Conservation (phyloP, 73 alveolate species). For the Paramecium caudatum region DNA sequence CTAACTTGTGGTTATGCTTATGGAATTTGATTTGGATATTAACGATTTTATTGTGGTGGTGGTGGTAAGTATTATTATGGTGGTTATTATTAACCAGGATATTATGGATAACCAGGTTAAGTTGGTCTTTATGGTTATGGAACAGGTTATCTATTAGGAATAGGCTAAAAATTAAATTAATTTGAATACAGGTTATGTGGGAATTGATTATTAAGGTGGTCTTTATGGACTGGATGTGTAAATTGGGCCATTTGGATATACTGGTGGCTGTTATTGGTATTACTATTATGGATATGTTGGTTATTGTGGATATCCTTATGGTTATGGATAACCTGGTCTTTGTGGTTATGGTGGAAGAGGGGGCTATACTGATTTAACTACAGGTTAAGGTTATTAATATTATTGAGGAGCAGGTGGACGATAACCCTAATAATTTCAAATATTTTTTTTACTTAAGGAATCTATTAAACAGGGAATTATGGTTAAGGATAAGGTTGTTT, state of each 20-base stretch:
- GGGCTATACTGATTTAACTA: no score
- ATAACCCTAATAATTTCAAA: conserved; percentile 46
- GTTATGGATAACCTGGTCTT: neutral
- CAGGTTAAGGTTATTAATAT: neutral
- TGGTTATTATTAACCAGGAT: neutral
- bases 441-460: neutral
- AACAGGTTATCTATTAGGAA: neutral
- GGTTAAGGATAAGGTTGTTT: neutral
- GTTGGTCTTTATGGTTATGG: neutral
- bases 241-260: no score
- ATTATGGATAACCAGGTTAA: no score
- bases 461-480: neutral
- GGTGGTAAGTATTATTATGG: neutral
- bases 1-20: conserved; percentile 10
- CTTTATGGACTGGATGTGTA: conserved; percentile 15
- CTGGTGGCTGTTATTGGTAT: neutral
- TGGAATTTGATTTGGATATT: neutral
- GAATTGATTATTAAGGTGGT: conserved; percentile 41
- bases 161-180: neutral
- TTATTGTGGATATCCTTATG: neutral
- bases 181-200: conserved; percentile 11
- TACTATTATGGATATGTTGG: neutral
- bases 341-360: neutral
- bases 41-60: neutral
- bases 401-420: neutral